A percentile compares a stretch with the other conserved stretches of the same genome.
These are phyloP conservation scores for Viola odorata DNA, from an alignment of 345 rosid genomes.

Conservation along the genomic window DNA sequence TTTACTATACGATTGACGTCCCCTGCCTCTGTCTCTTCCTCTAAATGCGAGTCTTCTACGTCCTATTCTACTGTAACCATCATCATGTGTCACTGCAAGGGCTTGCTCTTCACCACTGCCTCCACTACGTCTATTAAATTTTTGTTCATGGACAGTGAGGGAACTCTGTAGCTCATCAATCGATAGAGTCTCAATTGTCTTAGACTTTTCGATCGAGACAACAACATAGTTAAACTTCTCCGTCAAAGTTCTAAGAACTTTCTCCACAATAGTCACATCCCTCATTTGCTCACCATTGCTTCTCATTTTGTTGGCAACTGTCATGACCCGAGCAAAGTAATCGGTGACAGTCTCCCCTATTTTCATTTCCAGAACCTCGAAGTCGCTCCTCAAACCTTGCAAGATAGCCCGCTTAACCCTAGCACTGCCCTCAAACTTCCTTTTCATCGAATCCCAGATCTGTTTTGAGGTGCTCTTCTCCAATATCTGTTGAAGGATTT, in stretches of 20 bases:
- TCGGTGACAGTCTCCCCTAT: not conserved
- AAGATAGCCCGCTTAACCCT: not conserved
- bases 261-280: slow-evolving; percentile 2
- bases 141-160: not conserved
- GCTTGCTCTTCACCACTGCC: not conserved
- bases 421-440: not conserved
- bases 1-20: not conserved
- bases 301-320: too few species aligned
- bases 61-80: not conserved
- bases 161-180: not conserved
- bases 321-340: too few species aligned
- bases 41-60: not conserved
- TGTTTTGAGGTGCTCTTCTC: not conserved
- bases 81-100: not conserved
- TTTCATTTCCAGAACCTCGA: not conserved
- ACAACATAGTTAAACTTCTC: not conserved
- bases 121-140: not conserved
- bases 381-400: not conserved
- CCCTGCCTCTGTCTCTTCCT: not conserved
- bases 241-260: not conserved
- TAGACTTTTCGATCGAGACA: not conserved
- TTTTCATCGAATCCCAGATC: not conserved
- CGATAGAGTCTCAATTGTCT: not conserved
- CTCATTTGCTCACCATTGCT: not conserved
- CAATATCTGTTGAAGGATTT: not conserved